Evolutionary conservation across 2,329 filamentous ascomycete genomes (phyloP), one percentile per base, ranked within the genome.

Genomic region (Verticillium longisporum): DNA sequence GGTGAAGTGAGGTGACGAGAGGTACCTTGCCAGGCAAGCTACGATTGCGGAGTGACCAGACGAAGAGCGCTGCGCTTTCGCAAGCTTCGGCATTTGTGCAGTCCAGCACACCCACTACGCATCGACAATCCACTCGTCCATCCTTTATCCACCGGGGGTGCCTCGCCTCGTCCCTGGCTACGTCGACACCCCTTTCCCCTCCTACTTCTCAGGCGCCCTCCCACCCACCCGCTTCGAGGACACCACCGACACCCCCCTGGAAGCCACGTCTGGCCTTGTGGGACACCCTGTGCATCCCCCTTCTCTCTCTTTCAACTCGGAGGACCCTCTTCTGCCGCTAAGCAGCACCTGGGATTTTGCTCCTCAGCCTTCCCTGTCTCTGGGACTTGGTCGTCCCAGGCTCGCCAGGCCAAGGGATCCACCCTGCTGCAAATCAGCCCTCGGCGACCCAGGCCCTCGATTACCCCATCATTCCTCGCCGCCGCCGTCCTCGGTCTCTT

Each of bases 341-440:
- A 36, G 37, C 32, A 54, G 45, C 31, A 41, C 53, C 58, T 59
- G 58, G 58, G 58, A 59, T 41, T 55, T 59, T 58, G 18, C 33
- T 56, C 38, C 58, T 62, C 57, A 45, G 45, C 50, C 34, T 61
- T 50, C 31, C 56, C 59, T 57, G 41, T n/a, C 41, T 50, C n/a
- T n/a, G 41, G 41, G 18, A n/a, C n/a, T 50, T n/a, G 38, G 41
- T 26, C 41, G 10, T 37, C 50, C 56, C 57, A 57, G 38, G 50
- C 45, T 61, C 53, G 58, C 60, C 34, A 57, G 60, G 63, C 63
- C 60, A 62, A 50, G 18, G n/a, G 41, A n/a, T 26, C 41, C 63
- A 65, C 62, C 58, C 32, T n/a, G 61, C 62, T 62, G 61, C 59
- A 56, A 62, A 57, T 62, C 57, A 63, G 60, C 61, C 61, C 63